phyloP scores from a whole-genome alignment of 225 moss, liverwort and hornwort genomes.

The Straminergon stramineum region DNA sequence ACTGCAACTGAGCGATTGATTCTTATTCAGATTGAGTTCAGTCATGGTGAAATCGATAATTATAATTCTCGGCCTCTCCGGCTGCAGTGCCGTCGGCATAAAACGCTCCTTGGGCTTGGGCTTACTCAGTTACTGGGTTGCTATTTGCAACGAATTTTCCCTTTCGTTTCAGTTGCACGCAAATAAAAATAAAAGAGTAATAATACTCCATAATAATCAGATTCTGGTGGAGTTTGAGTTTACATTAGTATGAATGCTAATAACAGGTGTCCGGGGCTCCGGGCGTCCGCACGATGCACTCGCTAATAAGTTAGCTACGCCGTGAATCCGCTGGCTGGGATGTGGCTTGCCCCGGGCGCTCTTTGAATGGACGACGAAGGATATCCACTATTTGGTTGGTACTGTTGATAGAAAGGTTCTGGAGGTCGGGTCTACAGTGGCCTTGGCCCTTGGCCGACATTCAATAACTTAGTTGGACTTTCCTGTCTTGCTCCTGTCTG shows the following conservation, averaged over 20 bases:
- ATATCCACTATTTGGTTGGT: background rate
- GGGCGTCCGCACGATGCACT: background rate
- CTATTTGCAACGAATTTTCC: background rate
- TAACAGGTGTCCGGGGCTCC: background rate
- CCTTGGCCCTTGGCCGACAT: background rate
- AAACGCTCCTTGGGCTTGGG: too few species aligned
- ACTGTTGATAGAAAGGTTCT: background rate
- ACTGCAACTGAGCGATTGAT: too few species aligned
- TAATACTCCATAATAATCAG: background rate
- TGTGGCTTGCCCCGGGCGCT: background rate
- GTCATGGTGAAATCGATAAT: too few species aligned
- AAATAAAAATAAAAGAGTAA: background rate
- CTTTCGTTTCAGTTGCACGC: background rate
- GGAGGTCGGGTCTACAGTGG: background rate
- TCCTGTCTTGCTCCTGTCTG: background rate
- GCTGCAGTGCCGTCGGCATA: too few species aligned
- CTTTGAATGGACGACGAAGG: background rate
- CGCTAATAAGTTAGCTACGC: background rate
- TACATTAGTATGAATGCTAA: background rate
- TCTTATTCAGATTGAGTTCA: background rate
- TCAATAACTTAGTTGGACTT: background rate
- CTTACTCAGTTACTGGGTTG: too few species aligned
- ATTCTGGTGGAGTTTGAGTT: background rate
- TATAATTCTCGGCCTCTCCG: too few species aligned
- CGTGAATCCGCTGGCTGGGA: background rate